phyloP scores from a whole-genome alignment of 2,329 filamentous ascomycete species.

The Cryphonectria parasitica region DNA sequence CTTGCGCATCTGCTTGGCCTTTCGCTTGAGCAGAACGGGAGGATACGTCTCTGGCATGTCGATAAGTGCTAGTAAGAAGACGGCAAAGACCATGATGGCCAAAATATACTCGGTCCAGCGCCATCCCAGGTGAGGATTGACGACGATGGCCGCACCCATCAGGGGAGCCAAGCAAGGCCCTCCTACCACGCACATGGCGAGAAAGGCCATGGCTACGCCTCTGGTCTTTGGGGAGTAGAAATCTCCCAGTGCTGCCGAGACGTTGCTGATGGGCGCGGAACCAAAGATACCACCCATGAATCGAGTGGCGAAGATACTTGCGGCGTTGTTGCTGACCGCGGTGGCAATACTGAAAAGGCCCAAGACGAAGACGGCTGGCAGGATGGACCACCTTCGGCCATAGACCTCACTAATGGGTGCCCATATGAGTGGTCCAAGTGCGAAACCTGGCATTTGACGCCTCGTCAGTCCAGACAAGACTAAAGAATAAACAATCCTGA shows the following conservation, averaged over 20 bases:
- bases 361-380: constrained; percentile 47
- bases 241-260: constrained; percentile 48
- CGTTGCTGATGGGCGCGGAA: constrained; percentile 47
- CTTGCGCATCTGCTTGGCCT: constrained; percentile 41
- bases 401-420: constrained; percentile 50
- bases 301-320: constrained; percentile 43
- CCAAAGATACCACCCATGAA: constrained; percentile 44
- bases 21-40: constrained; percentile 38
- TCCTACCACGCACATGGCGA: constrained; percentile 35
- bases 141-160: constrained; percentile 44
- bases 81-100: constrained; percentile 43
- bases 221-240: constrained; percentile 42
- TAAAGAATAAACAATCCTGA: not conserved
- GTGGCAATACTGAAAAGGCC: constrained; percentile 51
- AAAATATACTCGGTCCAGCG: constrained; percentile 50
- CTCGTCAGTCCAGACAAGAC: not conserved
- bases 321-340: constrained; percentile 38
- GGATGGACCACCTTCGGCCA: constrained; percentile 48
- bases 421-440: constrained; percentile 45
- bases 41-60: constrained; percentile 43
- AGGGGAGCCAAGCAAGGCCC: constrained; percentile 45
- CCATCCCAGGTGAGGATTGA: constrained; percentile 44
- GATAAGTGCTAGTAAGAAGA: constrained; percentile 35
- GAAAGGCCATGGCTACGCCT: constrained; percentile 36
- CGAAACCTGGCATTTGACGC: constrained; percentile 34